Conservation (phyloP, 176 grass and related monocot genomes). For the Hyparrhenia diplandra region DNA sequence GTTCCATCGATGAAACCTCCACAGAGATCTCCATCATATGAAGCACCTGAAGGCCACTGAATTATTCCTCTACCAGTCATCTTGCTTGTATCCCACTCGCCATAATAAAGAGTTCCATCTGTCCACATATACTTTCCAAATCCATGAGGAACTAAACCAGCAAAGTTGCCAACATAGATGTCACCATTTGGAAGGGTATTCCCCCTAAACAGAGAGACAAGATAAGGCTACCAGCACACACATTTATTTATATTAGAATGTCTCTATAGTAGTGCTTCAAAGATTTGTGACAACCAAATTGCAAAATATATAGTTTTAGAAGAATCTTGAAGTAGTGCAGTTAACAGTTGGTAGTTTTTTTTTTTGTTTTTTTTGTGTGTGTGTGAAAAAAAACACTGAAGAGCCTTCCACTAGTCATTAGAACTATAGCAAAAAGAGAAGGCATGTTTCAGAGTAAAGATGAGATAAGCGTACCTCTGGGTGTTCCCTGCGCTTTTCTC, state of each 20-base stretch:
- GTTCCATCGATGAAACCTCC: constrained; percentile 89
- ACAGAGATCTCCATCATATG: constrained; percentile 77
- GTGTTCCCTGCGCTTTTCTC: constrained; percentile 20
- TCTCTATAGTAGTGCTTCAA: neutral
- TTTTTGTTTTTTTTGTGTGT: neutral
- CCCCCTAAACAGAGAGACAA: constrained; percentile 32
- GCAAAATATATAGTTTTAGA: neutral
- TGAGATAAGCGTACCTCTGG: constrained; percentile 29
- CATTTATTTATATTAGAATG: constrained; percentile 7
- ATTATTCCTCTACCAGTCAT: constrained; percentile 72
- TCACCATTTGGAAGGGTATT: constrained; percentile 79
- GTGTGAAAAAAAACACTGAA: neutral
- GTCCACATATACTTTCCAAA: constrained; percentile 82
- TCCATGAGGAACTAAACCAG: constrained; percentile 77
- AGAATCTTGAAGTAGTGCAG: neutral
- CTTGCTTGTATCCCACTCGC: constrained; percentile 82
- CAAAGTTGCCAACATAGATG: constrained; percentile 69
- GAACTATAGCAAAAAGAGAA: neutral
- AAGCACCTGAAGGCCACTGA: constrained; percentile 69
- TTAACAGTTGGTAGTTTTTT: neutral
- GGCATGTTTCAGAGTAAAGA: neutral
- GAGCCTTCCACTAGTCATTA: neutral
- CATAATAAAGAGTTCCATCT: constrained; percentile 69
- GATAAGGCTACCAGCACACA: neutral
- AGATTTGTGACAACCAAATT: neutral